A percentile compares a stretch with the other conserved stretches of the same genome.
Conservation (phyloP, 2,329 filamentous ascomycete genomes). For the Neophaeococcomyces mojaviensis region DNA sequence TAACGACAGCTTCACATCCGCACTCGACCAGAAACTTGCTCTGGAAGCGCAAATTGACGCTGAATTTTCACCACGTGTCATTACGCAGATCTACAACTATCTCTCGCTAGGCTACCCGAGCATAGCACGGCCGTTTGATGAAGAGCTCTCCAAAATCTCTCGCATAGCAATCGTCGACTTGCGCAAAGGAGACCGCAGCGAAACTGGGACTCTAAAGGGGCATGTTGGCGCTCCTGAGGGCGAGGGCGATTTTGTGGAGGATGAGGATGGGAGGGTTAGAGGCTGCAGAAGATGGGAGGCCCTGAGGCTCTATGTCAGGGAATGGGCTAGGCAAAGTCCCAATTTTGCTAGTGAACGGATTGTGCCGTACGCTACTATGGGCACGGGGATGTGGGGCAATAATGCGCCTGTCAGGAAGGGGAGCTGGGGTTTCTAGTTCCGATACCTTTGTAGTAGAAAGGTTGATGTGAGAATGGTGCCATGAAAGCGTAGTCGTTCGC, state of each 20-base stretch:
- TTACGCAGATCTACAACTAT: slow-evolving; percentile 97
- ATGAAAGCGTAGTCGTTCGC: no score
- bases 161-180: slow-evolving; percentile 62
- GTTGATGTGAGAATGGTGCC: no score
- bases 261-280: slow-evolving; percentile 42
- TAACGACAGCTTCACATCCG: slow-evolving; percentile 28
- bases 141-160: slow-evolving; percentile 76
- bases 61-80: slow-evolving; percentile 76
- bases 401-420: slow-evolving; percentile 8
- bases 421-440: slow-evolving; percentile 1
- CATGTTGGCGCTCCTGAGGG: slow-evolving; percentile 54
- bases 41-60: slow-evolving; percentile 42
- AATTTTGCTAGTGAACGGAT: slow-evolving; percentile 47
- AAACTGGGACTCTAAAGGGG: slow-evolving; percentile 53
- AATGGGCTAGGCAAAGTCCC: slow-evolving; percentile 86
- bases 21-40: slow-evolving; percentile 26
- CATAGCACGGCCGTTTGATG: slow-evolving; percentile 73
- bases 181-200: slow-evolving; percentile 59
- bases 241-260: slow-evolving; percentile 21
- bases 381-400: slow-evolving; percentile 8
- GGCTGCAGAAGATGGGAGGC: slow-evolving; percentile 73
- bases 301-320: slow-evolving; percentile 70
- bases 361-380: neutral
- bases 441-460: no score
- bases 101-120: slow-evolving; percentile 86